Conservation (phyloP, 2,329 filamentous ascomycete species). For the Talaromyces sp. region DNA sequence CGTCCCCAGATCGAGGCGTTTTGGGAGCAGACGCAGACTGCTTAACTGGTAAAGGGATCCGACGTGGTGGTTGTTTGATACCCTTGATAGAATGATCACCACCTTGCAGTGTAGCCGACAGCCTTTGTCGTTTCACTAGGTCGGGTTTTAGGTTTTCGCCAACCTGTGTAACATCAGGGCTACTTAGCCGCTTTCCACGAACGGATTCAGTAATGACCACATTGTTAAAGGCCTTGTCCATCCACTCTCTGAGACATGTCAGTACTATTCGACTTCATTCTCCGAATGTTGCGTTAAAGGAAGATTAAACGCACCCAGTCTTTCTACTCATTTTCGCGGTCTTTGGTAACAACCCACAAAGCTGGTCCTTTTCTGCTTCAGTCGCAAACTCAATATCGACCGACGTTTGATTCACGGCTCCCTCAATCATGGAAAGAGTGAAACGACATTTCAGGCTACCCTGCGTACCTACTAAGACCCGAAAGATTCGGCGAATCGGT, state of each 20-base stretch:
- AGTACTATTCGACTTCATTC: constrained; percentile 7
- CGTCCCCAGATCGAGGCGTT: constrained; percentile 17
- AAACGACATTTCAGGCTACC: constrained; percentile 31
- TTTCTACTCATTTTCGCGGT: constrained; percentile 22
- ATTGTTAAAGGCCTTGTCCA: constrained; percentile 32
- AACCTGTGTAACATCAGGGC: constrained; percentile 15
- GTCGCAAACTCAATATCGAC: constrained; percentile 32
- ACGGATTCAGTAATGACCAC: constrained; percentile 17
- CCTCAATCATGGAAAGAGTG: constrained; percentile 24
- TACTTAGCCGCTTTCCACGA: constrained; percentile 21
- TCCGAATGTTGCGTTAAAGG: neutral
- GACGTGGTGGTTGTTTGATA: constrained; percentile 17
- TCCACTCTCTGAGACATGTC: constrained; percentile 28
- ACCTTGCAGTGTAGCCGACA: constrained; percentile 31
- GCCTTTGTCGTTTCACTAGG: constrained; percentile 27
- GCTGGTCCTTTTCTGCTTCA: constrained; percentile 21
- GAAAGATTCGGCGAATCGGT: constrained; percentile 24
- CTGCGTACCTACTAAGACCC: constrained; percentile 22
- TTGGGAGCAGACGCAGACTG: constrained; percentile 11
- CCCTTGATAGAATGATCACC: constrained; percentile 19
- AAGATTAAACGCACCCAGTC: constrained; percentile 25
- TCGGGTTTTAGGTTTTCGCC: constrained; percentile 15
- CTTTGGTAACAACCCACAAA: constrained; percentile 22
- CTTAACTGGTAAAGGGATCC: constrained; percentile 7
- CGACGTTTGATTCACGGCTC: constrained; percentile 14